Conservation (phyloP, 345 rosid species). For the Fremontodendron californicum region DNA sequence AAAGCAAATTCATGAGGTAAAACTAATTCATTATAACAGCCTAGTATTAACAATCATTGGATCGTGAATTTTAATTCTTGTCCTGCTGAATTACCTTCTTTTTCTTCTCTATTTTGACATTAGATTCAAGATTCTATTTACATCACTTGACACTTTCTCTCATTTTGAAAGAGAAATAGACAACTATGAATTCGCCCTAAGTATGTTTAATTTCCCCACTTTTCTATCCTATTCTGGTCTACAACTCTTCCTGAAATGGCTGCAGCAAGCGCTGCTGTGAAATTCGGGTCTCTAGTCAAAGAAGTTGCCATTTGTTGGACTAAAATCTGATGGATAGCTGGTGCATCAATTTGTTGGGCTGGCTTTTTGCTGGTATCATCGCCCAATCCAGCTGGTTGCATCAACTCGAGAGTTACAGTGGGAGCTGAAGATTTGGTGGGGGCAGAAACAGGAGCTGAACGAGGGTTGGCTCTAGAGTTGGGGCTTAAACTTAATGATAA, state of each 20-base stretch:
- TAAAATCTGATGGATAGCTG: constrained; percentile 42
- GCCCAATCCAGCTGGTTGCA: constrained; percentile 8
- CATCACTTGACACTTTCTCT: background rate
- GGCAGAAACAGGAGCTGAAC: constrained; percentile 6
- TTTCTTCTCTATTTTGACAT: background rate
- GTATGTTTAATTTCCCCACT: constrained; percentile 14
- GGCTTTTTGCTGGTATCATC: constrained; percentile 20
- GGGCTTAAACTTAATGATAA: constrained; percentile 19
- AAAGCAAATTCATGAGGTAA: background rate
- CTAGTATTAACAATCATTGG: no score
- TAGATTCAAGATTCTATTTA: background rate
- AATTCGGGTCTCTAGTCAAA: constrained; percentile 67
- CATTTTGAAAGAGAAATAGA: background rate
- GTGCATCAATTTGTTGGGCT: constrained; percentile 25
- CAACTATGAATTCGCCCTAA: background rate
- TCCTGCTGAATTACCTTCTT: background rate
- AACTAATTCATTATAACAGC: no score
- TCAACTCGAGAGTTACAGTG: constrained; percentile 29
- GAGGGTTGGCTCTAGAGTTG: constrained; percentile 15
- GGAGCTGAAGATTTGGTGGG: constrained; percentile 16
- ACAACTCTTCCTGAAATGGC: constrained; percentile 66
- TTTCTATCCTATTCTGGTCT: constrained; percentile 31
- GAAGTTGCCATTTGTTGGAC: constrained; percentile 77
- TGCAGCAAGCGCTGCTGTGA: constrained; percentile 71
- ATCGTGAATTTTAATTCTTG: no score